phyloP scores from a whole-genome alignment of 108 stramenopile genomes.

The Fistulifera solaris region DNA sequence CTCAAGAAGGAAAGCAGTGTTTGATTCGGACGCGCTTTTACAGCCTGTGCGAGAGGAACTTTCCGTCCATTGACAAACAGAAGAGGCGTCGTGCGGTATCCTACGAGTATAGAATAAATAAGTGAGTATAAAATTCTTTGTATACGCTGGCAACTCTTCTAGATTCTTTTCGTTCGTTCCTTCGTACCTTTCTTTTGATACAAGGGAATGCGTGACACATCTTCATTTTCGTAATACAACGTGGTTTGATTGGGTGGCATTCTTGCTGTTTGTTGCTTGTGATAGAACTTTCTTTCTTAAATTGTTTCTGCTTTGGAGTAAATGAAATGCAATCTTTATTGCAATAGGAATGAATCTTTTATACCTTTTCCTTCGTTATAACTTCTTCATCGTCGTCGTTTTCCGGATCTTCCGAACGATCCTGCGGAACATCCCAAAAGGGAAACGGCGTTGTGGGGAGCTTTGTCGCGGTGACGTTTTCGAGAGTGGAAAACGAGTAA shows the following conservation, averaged over 20 bases:
- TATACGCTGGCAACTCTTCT: not conserved
- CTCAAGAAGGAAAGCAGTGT: conserved; percentile 70
- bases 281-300: too few relatives aligned
- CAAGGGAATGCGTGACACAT: conserved; percentile 26
- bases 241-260: conserved; percentile 15
- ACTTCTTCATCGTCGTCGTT: too few relatives aligned
- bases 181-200: conserved; percentile 43
- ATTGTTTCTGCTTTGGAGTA: too few relatives aligned
- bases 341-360: too few relatives aligned
- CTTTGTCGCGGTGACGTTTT: too few relatives aligned
- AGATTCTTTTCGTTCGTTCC: not conserved
- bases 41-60: conserved; percentile 34
- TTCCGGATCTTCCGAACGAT: too few relatives aligned
- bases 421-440: too few relatives aligned
- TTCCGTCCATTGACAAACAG: conserved; percentile 66
- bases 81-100: conserved; percentile 59
- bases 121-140: not conserved
- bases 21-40: conserved; percentile 55
- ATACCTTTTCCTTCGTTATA: too few relatives aligned
- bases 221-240: conserved; percentile 61
- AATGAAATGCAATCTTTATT: too few relatives aligned
- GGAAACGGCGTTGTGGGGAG: too few relatives aligned
- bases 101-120: conserved; percentile 16
- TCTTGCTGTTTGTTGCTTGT: too few relatives aligned
- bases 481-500: too few relatives aligned